Percentiles rank a stretch among this genome's conserved stretches.
These are phyloP conservation scores for Proliferodiscus dingleyae DNA, from an alignment of 2,329 filamentous ascomycete species.

Conservation along the genomic window DNA sequence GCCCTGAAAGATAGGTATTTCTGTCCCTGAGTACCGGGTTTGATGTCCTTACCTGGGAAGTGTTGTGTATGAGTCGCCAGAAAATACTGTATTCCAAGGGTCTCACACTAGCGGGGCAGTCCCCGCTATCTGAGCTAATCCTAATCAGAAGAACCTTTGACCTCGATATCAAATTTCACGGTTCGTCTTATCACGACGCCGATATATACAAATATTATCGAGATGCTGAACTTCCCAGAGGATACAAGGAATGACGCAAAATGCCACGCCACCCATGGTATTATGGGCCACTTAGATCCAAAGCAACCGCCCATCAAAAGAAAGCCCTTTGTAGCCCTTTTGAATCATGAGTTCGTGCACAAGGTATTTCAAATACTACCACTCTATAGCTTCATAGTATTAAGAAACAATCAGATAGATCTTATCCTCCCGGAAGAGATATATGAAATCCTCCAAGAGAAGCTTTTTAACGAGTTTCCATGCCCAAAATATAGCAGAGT, in stretches of 20 bases:
- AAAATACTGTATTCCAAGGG: slow-evolving; percentile 1
- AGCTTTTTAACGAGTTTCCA: slow-evolving; percentile 41
- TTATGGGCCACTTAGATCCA: slow-evolving; percentile 65
- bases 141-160: slow-evolving; percentile 1
- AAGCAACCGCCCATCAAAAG: slow-evolving; percentile 66
- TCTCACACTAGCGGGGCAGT: neutral
- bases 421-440: slow-evolving; percentile 66
- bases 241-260: slow-evolving; percentile 45
- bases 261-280: slow-evolving; percentile 69
- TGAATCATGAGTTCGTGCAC: slow-evolving; percentile 62
- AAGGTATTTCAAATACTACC: slow-evolving; percentile 42
- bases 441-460: slow-evolving; percentile 48
- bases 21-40: neutral
- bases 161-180: slow-evolving; percentile 5
- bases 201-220: neutral
- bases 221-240: slow-evolving; percentile 41
- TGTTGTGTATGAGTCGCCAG: slow-evolving; percentile 16
- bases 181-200: neutral
- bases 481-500: slow-evolving; percentile 58
- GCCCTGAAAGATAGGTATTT: neutral
- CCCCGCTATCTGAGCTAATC: slow-evolving; percentile 9
- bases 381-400: neutral
- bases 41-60: neutral
- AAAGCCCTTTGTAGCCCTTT: slow-evolving; percentile 69
- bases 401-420: slow-evolving; percentile 47